Percentiles rank a stretch among this genome's conserved stretches.
These are phyloP conservation scores for Paraphaeosphaeria minitans DNA, from an alignment of 2,329 filamentous ascomycete species.

Conservation along the genomic window DNA sequence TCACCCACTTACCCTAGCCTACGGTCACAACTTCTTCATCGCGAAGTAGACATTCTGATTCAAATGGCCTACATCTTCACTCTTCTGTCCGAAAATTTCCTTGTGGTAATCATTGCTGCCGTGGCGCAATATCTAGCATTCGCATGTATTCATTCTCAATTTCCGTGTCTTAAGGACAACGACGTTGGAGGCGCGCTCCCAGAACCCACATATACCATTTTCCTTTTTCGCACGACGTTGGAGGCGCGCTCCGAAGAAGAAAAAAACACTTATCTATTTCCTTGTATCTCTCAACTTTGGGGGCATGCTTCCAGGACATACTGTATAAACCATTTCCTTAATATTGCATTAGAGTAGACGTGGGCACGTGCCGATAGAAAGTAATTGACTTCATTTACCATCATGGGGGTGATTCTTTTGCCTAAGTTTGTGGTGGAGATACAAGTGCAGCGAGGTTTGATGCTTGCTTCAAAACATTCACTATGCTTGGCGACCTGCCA, in stretches of 20 bases:
- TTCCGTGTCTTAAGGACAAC: background rate
- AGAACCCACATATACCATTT: background rate
- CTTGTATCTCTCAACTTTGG: background rate
- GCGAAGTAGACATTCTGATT: background rate
- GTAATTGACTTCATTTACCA: background rate
- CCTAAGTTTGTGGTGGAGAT: too few species aligned
- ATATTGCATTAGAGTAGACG: background rate
- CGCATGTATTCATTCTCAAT: background rate
- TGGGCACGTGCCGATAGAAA: background rate
- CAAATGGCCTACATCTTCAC: background rate
- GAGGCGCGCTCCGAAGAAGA: constrained; percentile 4
- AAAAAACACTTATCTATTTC: background rate
- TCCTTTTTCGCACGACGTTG: constrained; percentile 4
- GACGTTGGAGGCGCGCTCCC: background rate
- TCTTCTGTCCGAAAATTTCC: background rate
- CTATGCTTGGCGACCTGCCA: background rate
- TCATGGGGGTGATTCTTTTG: too few species aligned
- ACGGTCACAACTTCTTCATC: background rate
- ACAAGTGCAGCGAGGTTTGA: too few species aligned
- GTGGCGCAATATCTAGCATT: background rate
- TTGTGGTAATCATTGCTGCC: background rate
- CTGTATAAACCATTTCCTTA: background rate
- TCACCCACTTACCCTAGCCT: background rate
- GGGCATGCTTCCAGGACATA: background rate
- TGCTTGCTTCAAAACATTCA: background rate